Evolutionary conservation across 1,284 basidiomycete species (phyloP).

Genomic region (Boletellus dicymbophilus): DNA sequence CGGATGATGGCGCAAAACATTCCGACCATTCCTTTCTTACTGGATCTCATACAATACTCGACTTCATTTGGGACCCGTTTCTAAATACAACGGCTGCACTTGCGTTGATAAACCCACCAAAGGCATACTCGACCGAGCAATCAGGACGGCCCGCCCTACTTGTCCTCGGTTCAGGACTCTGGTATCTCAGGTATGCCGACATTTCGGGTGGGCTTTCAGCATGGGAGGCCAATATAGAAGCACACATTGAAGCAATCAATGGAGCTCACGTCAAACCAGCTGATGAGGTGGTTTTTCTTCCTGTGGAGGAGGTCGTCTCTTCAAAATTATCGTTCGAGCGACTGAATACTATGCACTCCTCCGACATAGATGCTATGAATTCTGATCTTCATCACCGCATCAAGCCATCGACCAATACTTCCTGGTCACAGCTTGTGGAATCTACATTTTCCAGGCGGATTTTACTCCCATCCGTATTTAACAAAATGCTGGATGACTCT

Average conservation of each 20-base stretch:
- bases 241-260: slow-evolving; percentile 54
- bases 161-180: slow-evolving; percentile 83
- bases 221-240: slow-evolving; percentile 76
- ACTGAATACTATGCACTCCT: slow-evolving; percentile 64
- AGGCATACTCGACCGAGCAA: slow-evolving; percentile 2
- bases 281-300: slow-evolving; percentile 74
- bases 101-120: slow-evolving; percentile 37
- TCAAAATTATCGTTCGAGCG: slow-evolving; percentile 66
- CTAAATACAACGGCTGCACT: slow-evolving; percentile 66
- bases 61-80: slow-evolving; percentile 82
- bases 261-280: slow-evolving; percentile 46
- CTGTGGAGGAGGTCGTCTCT: slow-evolving; percentile 66
- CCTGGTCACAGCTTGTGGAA: slow-evolving; percentile 32
- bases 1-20: slow-evolving; percentile 68
- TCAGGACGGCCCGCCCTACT: slow-evolving; percentile 56
- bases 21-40: slow-evolving; percentile 55
- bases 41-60: slow-evolving; percentile 49
- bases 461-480: slow-evolving; percentile 75
- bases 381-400: slow-evolving; percentile 77
- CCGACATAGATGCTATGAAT: slow-evolving; percentile 89
- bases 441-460: slow-evolving; percentile 41
- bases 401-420: slow-evolving; percentile 38
- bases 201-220: slow-evolving; percentile 71
- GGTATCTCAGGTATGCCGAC: slow-evolving; percentile 79
- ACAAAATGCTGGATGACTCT: slow-evolving; percentile 69